Conservation (phyloP, 2,329 filamentous ascomycete genomes). For the Ambrosiella beaveri region DNA sequence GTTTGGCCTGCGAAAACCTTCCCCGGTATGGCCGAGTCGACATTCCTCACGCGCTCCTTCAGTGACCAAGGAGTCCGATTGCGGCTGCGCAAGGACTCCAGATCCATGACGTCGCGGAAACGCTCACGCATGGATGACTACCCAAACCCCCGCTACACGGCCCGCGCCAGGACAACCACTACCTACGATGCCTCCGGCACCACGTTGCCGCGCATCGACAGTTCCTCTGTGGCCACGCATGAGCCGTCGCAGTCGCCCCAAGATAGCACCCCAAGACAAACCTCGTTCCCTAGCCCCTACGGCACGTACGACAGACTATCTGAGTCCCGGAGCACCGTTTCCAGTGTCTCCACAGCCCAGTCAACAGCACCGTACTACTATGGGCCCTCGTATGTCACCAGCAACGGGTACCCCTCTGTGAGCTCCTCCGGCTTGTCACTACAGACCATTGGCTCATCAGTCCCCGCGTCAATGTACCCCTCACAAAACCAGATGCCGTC, state of each 20-base stretch:
- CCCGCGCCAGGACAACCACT: conserved; percentile 12
- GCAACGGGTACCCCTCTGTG: conserved; percentile 10
- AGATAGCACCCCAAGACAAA: conserved; percentile 10
- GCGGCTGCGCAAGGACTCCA: conserved; percentile 65
- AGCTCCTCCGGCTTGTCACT: conserved; percentile 4
- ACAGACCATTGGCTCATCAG: conserved; percentile 4
- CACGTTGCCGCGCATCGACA: conserved; percentile 9
- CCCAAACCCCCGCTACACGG: conserved; percentile 6
- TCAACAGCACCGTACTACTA: conserved; percentile 10
- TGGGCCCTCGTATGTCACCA: conserved; percentile 8
- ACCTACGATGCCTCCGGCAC: conserved; percentile 8
- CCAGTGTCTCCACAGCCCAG: conserved; percentile 3
- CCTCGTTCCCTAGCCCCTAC: conserved; percentile 9
- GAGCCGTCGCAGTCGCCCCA: conserved; percentile 12
- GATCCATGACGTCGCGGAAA: conserved; percentile 35
- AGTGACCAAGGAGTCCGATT: conserved; percentile 76
- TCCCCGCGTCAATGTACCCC: conserved; percentile 11
- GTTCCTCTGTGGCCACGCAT: conserved; percentile 4
- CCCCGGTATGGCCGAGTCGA: conserved; percentile 66
- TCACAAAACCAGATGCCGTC: conserved; percentile 4
- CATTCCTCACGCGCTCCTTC: conserved; percentile 63
- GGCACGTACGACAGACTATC: conserved; percentile 4
- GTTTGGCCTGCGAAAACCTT: conserved; percentile 52
- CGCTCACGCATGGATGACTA: conserved; percentile 17
- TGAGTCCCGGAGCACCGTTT: conserved; percentile 5